Base-by-base conservation (phyloP, 2,329 filamentous ascomycete species). In the Cladobotryum mycophilum region DNA sequence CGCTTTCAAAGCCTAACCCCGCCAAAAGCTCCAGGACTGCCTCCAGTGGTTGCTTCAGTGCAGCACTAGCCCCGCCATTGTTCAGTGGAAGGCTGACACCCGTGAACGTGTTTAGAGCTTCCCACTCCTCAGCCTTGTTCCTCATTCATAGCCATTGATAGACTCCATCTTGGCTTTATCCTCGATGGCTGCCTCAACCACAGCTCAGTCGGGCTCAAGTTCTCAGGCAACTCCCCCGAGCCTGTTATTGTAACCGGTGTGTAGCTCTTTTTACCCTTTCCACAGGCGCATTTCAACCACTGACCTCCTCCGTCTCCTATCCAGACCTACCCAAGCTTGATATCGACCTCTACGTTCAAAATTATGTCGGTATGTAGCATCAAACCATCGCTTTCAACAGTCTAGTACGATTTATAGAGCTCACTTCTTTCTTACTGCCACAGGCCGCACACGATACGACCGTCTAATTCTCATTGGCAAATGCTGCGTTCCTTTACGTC, bases 291-390 rank as follows among this genome's bases (percentile, higher is more conserved):
- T 37, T 38, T 17, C 18, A 53, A 34, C 13, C 40, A 38, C 48
- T 51, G 36, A 51, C 48, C 48, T 37, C 49, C 40, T 15, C 7
- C 22, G 14, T 35, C 20, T 30, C 25, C 35, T 38, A 40, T 53
- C 14, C 47, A 92, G 88, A 89, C 44, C 70, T 80, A 6, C 91
- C 92, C 9, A 96, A 92, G 64, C 85, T 97, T 59, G 93, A 97
- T 61, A 79, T 99, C 40, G 89, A 96, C 54, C 81, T 86, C 36
- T 97, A 96, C 68, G 86, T 96, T 45, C 79, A 85, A 58, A 95
- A 96, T 64, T 99, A 97, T 69, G 78, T 76, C 65, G 89, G 91
- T 91, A 70, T 42, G 72, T 58, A 5, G 43, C 4, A 11, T 37
- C 5, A 14, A 9, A 14, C 12, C 25, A 12, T 14, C 5, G 20